These are phyloP conservation scores for Mortierella alpina DNA, from an alignment of 192 early-diverging fungal species.

Conservation along the genomic window DNA sequence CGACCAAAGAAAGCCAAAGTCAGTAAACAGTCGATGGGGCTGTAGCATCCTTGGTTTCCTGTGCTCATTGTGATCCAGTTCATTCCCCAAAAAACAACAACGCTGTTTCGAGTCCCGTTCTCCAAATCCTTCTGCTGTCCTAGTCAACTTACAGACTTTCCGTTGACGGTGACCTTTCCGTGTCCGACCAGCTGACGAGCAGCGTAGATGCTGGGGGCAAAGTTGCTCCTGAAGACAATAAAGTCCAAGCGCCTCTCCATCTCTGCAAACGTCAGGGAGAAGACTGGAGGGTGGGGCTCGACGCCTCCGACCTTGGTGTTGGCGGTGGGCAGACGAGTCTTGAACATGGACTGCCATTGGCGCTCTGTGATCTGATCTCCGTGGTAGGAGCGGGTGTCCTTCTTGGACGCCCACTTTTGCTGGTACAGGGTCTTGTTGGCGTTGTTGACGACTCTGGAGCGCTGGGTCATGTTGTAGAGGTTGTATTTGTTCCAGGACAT, in stretches of 20 bases:
- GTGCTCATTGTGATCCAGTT: not conserved
- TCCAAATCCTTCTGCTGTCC: not conserved
- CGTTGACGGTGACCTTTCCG: conserved; percentile 94
- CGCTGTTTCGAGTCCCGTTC: not conserved
- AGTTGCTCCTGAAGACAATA: conserved; percentile 92
- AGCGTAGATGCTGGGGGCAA: conserved; percentile 87
- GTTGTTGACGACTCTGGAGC: conserved; percentile 62
- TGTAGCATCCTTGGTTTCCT: not conserved
- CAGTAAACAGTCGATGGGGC: not conserved
- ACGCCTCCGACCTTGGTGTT: conserved; percentile 62
- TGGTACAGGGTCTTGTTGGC: conserved; percentile 83
- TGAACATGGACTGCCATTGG: conserved; percentile 81
- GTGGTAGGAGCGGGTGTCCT: conserved; percentile 93
- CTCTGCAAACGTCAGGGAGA: conserved; percentile 85
- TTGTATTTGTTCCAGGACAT: conserved; percentile 98
- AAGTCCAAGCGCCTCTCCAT: conserved; percentile 94
- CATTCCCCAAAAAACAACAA: not conserved
- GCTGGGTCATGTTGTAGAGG: conserved; percentile 82
- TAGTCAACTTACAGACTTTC: conserved; percentile 71
- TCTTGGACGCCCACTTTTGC: conserved; percentile 95
- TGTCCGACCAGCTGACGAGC: conserved; percentile 85
- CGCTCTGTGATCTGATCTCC: conserved; percentile 89
- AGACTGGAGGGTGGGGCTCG: conserved; percentile 71
- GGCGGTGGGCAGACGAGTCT: conserved; percentile 76
- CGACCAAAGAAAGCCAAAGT: not conserved